Evolutionary conservation across 2,329 filamentous ascomycete genomes (phyloP), one percentile per base, ranked within the genome.

Genomic region (Botrytis tulipae): DNA sequence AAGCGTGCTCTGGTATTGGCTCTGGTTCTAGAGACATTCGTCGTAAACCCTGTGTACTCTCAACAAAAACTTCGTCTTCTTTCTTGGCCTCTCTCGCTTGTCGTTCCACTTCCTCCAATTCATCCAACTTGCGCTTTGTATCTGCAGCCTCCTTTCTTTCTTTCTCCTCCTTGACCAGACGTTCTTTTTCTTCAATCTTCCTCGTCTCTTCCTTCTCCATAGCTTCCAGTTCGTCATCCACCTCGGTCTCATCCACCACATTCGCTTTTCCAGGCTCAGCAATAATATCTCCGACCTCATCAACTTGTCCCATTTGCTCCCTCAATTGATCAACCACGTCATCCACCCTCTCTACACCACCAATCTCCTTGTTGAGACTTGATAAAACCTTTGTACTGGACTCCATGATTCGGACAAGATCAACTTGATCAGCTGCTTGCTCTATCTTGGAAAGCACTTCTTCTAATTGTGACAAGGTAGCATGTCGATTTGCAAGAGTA

Each of bases 211-310:
- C 83, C 71, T 79, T 81, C 79, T 88, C 90, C 84, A 99, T 84
- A 5, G 87, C 90, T 77, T 92, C 92, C 65, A 98, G 86, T 84
- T 98, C 95, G 74, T 95, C 92, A 77, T 98, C 94, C 72, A 98
- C 89, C 81, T 97, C 95, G 32, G 80, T 87, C 80, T 97, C 95
- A 81, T 97, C 93, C 46, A 97, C 85, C 46, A 97, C 85, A 76
- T 80, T 84, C 20, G 84, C 86, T 62, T 80, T 77, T 6, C 80
- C 79, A 10, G 83, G 82, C 77, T 96, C 93, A 70, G 90, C 90
- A 75, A 98, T 87, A 59, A 95, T 91, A 72, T 87, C 89, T 42
- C 90, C 89, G 35, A 98, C 88, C 83, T 98, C 95, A 80, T 98
- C 94, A 37, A 92, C 90, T 78, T 92, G 90, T 70, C 84, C 87